Evolutionary conservation across 202 grass and related monocot species (phyloP).

Genomic region (Dendrocalamus latiflorus): DNA sequence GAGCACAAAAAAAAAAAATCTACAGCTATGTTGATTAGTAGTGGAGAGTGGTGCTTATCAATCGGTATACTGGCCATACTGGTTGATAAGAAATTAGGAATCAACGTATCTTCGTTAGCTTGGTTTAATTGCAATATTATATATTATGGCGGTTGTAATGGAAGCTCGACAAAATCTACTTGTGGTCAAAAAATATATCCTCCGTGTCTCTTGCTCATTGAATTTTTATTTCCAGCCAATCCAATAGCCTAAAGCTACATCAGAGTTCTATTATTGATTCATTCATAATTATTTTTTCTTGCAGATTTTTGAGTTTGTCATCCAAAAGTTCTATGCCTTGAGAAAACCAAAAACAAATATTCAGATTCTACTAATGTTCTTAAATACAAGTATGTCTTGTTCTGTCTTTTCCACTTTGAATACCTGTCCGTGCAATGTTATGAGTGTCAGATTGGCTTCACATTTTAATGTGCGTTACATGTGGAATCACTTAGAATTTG

Average conservation of each 20-base stretch:
- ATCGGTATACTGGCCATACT: neutral
- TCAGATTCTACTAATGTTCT: slow-evolving; percentile 93
- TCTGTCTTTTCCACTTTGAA: neutral
- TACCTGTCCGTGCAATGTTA: neutral
- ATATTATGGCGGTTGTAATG: neutral
- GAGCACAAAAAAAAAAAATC: neutral
- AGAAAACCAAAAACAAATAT: slow-evolving; percentile 99
- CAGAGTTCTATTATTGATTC: slow-evolving; percentile 27
- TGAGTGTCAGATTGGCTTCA: neutral
- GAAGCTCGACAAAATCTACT: neutral
- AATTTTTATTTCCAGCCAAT: neutral
- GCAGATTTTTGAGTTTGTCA: slow-evolving; percentile 92
- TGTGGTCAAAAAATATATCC: neutral
- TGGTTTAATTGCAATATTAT: slow-evolving; percentile 1
- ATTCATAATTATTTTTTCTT: slow-evolving; percentile 37
- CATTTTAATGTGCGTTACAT: neutral
- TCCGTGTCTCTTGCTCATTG: neutral
- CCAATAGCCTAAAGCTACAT: slow-evolving; percentile 3
- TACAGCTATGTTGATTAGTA: neutral
- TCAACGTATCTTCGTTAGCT: neutral
- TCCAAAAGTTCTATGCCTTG: slow-evolving; percentile 95
- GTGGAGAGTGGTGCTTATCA: neutral
- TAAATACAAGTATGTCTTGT: slow-evolving; percentile 81
- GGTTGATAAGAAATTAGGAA: slow-evolving; percentile 1
- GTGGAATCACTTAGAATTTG: neutral